Base-by-base conservation (phyloP, 2,329 filamentous ascomycete genomes). In the Colletotrichum scovillei region DNA sequence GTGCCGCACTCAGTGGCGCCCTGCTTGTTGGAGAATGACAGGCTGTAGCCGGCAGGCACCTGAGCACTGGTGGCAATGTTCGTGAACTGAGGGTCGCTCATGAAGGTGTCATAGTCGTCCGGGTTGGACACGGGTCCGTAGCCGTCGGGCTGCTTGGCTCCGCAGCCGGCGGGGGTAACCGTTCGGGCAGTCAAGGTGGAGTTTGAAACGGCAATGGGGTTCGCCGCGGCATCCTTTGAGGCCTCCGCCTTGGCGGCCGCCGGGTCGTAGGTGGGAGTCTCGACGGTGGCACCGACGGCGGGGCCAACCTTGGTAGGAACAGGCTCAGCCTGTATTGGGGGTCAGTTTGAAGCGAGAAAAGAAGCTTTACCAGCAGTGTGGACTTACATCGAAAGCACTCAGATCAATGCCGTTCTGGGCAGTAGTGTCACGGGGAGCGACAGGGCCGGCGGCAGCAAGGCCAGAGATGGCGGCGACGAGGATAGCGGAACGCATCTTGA, bases 221-320 rank as follows among this genome's bases (percentile, higher is more conserved):
- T 69, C 2, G 8, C 24, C 0, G 59, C 4, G 2, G 70, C 70
- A 26, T 64, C 70, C 24, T 63, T 19, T 3, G 59, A 55, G 3
- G 70, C 70, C 2, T 22, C 59, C 1, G 53, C 59, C 24, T 58
- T n/a, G 7, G 26, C 52, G 30, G 59, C 4, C 6, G 58, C 59
- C 12, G n/a, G 11, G 46, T 69, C 42, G 16, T 73, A 73, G 1
- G 70, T 73, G 14, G 70, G 59, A 26, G 24, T 35, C 16, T 73
- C 70, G 26, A 26, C 24, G n/a, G 1, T 59, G 4, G 26, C 66
- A 19, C 59, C 70, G 9, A 73, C 58, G n/a, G 58, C 66, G 5
- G 70, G 70, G 22, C 70, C 70, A 22, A 38, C 14, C 70, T 73
- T 73, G 38, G 58, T 52, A 14, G 46, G 38, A 26, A 59, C 32